These are phyloP conservation scores for Margaritispora aquatica DNA, from an alignment of 495 filamentous ascomycete species.

Conservation along the genomic window DNA sequence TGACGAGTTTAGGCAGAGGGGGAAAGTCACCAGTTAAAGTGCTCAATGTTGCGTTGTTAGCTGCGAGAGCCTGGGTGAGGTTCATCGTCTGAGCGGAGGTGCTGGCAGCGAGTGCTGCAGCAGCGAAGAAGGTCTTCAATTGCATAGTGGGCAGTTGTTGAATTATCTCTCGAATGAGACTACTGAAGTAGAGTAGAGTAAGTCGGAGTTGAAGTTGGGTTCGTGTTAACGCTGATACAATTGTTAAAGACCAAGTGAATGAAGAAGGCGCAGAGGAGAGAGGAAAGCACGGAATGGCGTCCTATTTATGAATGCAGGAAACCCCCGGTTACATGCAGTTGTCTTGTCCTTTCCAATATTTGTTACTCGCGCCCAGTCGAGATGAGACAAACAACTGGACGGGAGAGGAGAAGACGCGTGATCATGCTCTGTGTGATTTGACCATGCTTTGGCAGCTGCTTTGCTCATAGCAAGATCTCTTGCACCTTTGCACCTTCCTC, in stretches of 20 bases:
- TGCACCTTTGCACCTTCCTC: too few relatives aligned
- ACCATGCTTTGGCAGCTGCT: too few relatives aligned
- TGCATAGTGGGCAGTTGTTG: not conserved
- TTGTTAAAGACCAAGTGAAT: too few relatives aligned
- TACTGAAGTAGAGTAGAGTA: not conserved
- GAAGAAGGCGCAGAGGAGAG: not conserved
- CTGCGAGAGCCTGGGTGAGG: constrained; percentile 31
- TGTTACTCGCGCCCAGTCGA: too few relatives aligned
- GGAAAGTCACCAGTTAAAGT: constrained; percentile 32
- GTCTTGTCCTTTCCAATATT: not conserved
- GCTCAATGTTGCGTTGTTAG: constrained; percentile 33
- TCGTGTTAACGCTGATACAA: not conserved
- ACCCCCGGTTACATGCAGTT: not conserved
- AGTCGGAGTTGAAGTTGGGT: not conserved
- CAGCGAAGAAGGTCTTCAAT: not conserved
- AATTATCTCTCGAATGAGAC: not conserved
- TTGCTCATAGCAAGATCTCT: too few relatives aligned
- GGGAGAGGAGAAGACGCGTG: too few relatives aligned
- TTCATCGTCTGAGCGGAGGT: constrained; percentile 28
- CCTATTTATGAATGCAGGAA: not conserved
- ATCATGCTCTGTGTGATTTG: too few relatives aligned
- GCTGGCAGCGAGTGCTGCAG: constrained; percentile 7
- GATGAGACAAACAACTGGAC: too few relatives aligned
- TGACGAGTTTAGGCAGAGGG: not conserved
- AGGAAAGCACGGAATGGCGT: not conserved